These are phyloP conservation scores for Alternaria brassicicola DNA, from an alignment of 2,329 filamentous ascomycete genomes.

Conservation along the genomic window DNA sequence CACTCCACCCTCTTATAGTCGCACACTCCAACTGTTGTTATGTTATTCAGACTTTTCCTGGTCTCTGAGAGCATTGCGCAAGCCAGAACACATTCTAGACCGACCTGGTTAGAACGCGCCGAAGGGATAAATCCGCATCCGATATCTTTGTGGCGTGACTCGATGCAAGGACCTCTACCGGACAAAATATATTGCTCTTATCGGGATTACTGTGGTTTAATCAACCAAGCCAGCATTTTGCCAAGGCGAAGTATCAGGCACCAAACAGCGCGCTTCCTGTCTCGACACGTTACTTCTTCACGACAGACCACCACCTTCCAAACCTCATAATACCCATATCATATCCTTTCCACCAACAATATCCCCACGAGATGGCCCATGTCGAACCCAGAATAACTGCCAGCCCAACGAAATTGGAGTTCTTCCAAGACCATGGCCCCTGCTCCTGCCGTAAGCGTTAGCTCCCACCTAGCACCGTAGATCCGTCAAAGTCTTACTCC, in stretches of 20 bases:
- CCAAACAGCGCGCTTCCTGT: background rate
- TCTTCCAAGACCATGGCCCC: conserved; percentile 35
- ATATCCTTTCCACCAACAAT: conserved; percentile 34
- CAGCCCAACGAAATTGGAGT: conserved; percentile 33
- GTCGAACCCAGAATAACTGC: conserved; percentile 29
- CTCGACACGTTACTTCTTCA: conserved; percentile 4
- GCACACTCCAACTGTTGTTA: background rate
- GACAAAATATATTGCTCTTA: background rate
- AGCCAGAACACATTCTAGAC: background rate
- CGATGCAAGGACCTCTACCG: background rate
- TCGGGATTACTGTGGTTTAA: background rate
- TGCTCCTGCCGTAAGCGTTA: conserved; percentile 20
- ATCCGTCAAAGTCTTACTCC: conserved; percentile 14
- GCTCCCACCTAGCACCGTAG: background rate
- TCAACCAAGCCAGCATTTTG: background rate
- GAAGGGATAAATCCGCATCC: background rate
- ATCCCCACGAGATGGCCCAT: conserved; percentile 28
- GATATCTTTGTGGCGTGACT: background rate
- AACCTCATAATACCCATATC: conserved; percentile 32
- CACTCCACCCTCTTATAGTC: background rate
- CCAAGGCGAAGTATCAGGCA: background rate
- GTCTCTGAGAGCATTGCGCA: background rate
- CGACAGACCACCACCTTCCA: conserved; percentile 25
- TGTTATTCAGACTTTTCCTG: background rate
- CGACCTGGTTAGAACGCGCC: background rate